Evolutionary conservation across 2,329 filamentous ascomycete genomes (phyloP), one percentile per base, ranked within the genome.

Genomic region (Lachnellula arida): DNA sequence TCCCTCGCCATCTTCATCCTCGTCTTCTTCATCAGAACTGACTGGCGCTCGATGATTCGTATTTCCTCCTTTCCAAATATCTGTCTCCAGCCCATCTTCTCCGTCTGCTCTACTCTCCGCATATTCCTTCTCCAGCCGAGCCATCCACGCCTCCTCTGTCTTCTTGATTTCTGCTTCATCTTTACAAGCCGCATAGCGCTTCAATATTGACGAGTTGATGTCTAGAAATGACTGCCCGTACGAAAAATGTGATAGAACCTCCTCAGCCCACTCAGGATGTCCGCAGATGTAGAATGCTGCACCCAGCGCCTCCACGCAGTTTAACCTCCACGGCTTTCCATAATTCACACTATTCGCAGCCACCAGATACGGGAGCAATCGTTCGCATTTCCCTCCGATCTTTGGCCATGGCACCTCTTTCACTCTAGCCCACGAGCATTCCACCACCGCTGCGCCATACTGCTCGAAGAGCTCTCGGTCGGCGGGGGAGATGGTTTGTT

Each of bases 341-440:
- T 99, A 99, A 75, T 99, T 99, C 68, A 97, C 94, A 1, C 89
- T 88, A 71, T 99, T 99, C 48, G 94, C 94, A 5, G 94, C 94
- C 49, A 99, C 92, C 7, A 99, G 85, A 72, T 99, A 99, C 0
- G 94, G 94, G 55, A 99, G 76, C 61, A 97, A 73, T 53, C 94
- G 80, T 76, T 96, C 91, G 72, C 92, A 96, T 72, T 92, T 94
- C 23, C 94, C 94, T 28, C 94, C 94, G 57, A 99, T 96, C 63
- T 88, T 88, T 56, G 78, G 80, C 84, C 93, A 99, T 51, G 93
- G 92, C 5, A 99, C 86, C 73, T 99, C 94, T 48, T 88, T 81
- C 7, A 95, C 90, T 57, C 94, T 81, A 3, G 95, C 95, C 94
- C 94, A 99, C 23, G 90, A 96, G 69, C 92, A 96, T 75, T 99